A percentile compares a stretch with the other conserved stretches of the same genome.
phyloP scores from a whole-genome alignment of 164 flowering plant species.

The Stephania cephalantha region DNA sequence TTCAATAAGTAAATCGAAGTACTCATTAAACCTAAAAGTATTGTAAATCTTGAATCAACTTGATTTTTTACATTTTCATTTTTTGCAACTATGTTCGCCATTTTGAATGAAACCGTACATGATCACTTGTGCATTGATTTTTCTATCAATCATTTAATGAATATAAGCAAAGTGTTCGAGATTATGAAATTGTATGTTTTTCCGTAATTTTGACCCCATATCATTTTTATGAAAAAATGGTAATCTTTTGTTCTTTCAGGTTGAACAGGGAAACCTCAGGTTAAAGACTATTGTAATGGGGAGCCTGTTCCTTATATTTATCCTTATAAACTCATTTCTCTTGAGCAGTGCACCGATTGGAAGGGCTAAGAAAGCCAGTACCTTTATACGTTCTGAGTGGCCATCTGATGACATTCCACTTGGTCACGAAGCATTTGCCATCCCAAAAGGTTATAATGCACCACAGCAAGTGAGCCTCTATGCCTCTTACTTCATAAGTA shows the following conservation, averaged over 20 bases:
- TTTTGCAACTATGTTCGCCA: not conserved
- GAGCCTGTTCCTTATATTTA: conserved; percentile 23
- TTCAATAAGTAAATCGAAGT: not conserved
- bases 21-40: not conserved
- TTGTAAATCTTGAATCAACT: no score
- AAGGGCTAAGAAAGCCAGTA: conserved; percentile 70
- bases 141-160: no score
- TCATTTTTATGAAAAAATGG: not conserved
- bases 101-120: no score
- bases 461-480: conserved; percentile 74
- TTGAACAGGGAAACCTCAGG: conserved; percentile 6
- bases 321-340: conserved; percentile 28
- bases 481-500: not conserved
- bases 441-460: conserved; percentile 82
- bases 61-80: no score
- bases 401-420: conserved; percentile 87
- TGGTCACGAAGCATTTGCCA: conserved; percentile 68
- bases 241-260: conserved; percentile 12
- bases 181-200: not conserved
- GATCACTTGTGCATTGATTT: not conserved
- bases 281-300: conserved; percentile 8
- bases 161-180: not conserved
- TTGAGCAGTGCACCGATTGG: conserved; percentile 33
- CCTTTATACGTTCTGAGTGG: conserved; percentile 61
- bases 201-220: no score